Conservation (phyloP, 805 yeast species). For the Teunomyces gatunensis region DNA sequence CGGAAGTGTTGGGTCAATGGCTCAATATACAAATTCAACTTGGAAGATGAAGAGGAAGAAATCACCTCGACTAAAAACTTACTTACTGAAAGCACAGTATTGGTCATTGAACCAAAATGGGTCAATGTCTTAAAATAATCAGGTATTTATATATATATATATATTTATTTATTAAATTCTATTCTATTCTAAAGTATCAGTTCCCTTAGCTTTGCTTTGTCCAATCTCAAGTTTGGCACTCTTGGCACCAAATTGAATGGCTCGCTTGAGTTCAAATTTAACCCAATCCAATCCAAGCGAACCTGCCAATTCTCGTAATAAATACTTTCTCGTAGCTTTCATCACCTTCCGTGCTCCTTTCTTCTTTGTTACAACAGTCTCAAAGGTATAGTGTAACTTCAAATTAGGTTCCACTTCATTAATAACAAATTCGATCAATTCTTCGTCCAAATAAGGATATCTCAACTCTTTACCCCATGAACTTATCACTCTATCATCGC, state of each 20-base stretch:
- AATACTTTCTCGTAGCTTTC: constrained; percentile 43
- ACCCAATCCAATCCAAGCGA: constrained; percentile 52
- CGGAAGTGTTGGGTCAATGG: constrained; percentile 42
- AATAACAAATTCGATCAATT: constrained; percentile 52
- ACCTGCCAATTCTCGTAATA: constrained; percentile 63
- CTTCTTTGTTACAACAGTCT: constrained; percentile 17
- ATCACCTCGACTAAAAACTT: constrained; percentile 23
- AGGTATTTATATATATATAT: background rate
- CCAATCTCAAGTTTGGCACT: constrained; percentile 92
- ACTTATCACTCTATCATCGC: constrained; percentile 88
- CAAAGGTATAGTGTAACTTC: constrained; percentile 37
- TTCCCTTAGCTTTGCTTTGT: constrained; percentile 73
- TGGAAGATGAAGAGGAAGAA: constrained; percentile 12
- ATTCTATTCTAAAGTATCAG: constrained; percentile 42
- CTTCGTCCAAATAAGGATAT: constrained; percentile 77
- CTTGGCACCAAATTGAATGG: constrained; percentile 94
- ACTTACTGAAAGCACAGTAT: constrained; percentile 37
- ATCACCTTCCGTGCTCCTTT: constrained; percentile 24
- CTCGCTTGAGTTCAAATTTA: constrained; percentile 77
- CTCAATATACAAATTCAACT: constrained; percentile 24
- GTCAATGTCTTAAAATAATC: constrained; percentile 24
- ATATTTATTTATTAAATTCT: background rate
- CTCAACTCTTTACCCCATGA: constrained; percentile 87
- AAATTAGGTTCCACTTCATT: constrained; percentile 47
- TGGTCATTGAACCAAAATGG: constrained; percentile 43